phyloP scores from a whole-genome alignment of 805 yeast species.

The Candida ficus region DNA sequence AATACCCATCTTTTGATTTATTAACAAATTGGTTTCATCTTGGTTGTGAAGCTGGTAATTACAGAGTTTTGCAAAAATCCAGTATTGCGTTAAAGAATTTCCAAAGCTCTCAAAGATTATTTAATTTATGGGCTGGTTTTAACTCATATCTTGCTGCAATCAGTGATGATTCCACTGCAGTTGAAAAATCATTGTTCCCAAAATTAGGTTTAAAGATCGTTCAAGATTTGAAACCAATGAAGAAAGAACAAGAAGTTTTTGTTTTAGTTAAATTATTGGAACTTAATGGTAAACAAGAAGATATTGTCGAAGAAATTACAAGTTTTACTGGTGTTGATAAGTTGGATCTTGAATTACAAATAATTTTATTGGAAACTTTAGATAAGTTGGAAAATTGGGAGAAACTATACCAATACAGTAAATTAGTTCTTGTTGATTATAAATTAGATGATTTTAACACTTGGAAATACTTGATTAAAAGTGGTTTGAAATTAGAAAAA shows the following conservation, averaged over 20 bases:
- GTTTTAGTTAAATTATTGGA: slow-evolving; percentile 50
- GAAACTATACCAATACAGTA: slow-evolving; percentile 35
- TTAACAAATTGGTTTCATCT: slow-evolving; percentile 54
- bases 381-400: slow-evolving; percentile 38
- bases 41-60: slow-evolving; percentile 42
- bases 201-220: slow-evolving; percentile 55
- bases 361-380: slow-evolving; percentile 47
- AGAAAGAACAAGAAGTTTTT: slow-evolving; percentile 60
- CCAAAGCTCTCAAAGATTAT: slow-evolving; percentile 30
- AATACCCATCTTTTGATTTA: slow-evolving; percentile 45
- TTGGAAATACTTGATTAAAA: slow-evolving; percentile 53
- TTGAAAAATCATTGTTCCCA: slow-evolving; percentile 50
- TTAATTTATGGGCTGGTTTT: slow-evolving; percentile 53
- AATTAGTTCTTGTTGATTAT: slow-evolving; percentile 37
- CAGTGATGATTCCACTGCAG: slow-evolving; percentile 29
- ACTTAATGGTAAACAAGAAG: slow-evolving; percentile 29
- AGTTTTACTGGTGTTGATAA: slow-evolving; percentile 29
- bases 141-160: slow-evolving; percentile 40
- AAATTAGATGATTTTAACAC: slow-evolving; percentile 72
- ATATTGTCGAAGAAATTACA: slow-evolving; percentile 30
- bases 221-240: slow-evolving; percentile 45
- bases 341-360: slow-evolving; percentile 58
- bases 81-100: slow-evolving; percentile 38
- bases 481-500: slow-evolving; percentile 35
- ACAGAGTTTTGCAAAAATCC: slow-evolving; percentile 49